Evolutionary conservation across 169 alveolate species (phyloP).

Genomic region (Cryptosporidium sp.): DNA sequence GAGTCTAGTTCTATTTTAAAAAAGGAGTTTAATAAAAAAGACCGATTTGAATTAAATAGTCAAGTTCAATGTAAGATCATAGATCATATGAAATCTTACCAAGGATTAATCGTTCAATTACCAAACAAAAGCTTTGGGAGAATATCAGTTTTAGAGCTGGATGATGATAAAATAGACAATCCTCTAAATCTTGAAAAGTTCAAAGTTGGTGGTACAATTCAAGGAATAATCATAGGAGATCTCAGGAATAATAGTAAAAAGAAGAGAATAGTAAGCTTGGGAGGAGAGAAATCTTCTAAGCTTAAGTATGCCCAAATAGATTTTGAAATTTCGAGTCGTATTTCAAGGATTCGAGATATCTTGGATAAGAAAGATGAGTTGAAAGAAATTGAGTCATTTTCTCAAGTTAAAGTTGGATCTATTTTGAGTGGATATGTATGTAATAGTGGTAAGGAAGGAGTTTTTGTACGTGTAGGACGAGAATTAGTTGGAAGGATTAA

Average conservation of each 20-base stretch:
- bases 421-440: slow-evolving; percentile 54
- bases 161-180: slow-evolving; percentile 28
- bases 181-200: slow-evolving; percentile 37
- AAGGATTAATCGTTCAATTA: slow-evolving; percentile 46
- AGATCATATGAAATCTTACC: slow-evolving; percentile 37
- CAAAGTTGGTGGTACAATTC: slow-evolving; percentile 9
- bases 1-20: neutral
- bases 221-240: neutral
- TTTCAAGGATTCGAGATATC: slow-evolving; percentile 46
- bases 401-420: slow-evolving; percentile 34
- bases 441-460: slow-evolving; percentile 68
- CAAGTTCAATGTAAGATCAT: slow-evolving; percentile 31
- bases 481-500: slow-evolving; percentile 66
- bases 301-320: slow-evolving; percentile 20
- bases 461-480: slow-evolving; percentile 59
- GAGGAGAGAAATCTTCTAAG: neutral
- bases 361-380: neutral
- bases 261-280: slow-evolving; percentile 2
- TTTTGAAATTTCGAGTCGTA: slow-evolving; percentile 34
- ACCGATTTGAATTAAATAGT: neutral
- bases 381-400: neutral
- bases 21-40: neutral
- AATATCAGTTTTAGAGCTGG: slow-evolving; percentile 42
- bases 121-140: slow-evolving; percentile 59
- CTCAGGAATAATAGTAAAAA: neutral